A percentile compares a stretch with the other conserved stretches of the same genome.
These are phyloP conservation scores for Symmetrospora coprosmae DNA, from an alignment of 768 basidiomycete genomes.

Conservation along the genomic window DNA sequence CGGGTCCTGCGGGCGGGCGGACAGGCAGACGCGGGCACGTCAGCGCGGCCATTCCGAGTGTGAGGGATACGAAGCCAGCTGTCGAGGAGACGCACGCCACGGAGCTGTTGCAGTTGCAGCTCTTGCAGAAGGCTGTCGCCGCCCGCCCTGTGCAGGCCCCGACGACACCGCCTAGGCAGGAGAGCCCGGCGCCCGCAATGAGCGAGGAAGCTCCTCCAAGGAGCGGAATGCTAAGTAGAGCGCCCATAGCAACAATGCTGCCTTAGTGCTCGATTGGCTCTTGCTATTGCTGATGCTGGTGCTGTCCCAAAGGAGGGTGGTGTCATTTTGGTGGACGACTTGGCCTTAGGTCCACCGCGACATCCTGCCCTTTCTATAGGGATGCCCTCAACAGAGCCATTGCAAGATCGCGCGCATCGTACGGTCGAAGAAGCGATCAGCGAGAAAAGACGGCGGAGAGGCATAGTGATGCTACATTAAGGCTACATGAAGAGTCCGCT, in stretches of 20 bases:
- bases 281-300: too few species aligned
- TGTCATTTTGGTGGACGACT: too few species aligned
- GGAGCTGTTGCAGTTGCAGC: slow-evolving; percentile 96
- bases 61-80: background rate
- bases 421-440: too few species aligned
- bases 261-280: background rate
- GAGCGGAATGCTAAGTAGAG: slow-evolving; percentile 17
- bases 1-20: too few species aligned
- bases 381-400: too few species aligned
- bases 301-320: too few species aligned
- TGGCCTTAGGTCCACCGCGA: too few species aligned
- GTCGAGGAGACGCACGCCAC: slow-evolving; percentile 50
- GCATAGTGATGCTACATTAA: too few species aligned
- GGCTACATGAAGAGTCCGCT: too few species aligned
- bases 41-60: background rate
- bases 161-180: slow-evolving; percentile 2
- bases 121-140: slow-evolving; percentile 51
- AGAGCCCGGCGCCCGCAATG: background rate
- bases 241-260: slow-evolving; percentile 17
- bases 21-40: background rate
- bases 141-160: slow-evolving; percentile 12
- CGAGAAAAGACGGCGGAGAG: too few species aligned
- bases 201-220: slow-evolving; percentile 8
- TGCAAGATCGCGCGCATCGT: too few species aligned
- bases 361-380: too few species aligned